Conservation (phyloP, 139 green algal species). For the Tetradesmus lagerheimii region DNA sequence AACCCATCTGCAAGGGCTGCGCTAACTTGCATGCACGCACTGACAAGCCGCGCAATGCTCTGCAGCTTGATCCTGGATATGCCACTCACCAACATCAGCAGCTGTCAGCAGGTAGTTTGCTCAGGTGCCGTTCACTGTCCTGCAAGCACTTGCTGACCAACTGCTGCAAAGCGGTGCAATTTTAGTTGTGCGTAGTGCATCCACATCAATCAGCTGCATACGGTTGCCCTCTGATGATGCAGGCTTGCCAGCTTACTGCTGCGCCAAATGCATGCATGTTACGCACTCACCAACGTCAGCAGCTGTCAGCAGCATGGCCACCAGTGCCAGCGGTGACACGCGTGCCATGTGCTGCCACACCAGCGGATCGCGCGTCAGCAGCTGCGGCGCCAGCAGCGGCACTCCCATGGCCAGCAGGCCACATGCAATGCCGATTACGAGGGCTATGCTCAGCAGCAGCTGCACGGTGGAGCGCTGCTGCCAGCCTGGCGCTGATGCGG, state of each 20-base stretch:
- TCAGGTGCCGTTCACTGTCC: no score
- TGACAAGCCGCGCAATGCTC: no score
- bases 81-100: slow-evolving; percentile 62
- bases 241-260: no score
- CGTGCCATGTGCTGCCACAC: slow-evolving; percentile 70
- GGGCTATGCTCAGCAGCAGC: slow-evolving; percentile 56
- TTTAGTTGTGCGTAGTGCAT: no score
- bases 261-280: no score
- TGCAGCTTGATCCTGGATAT: no score
- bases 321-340: slow-evolving; percentile 45
- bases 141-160: no score
- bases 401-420: slow-evolving; percentile 47
- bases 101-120: slow-evolving; percentile 61
- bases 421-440: slow-evolving; percentile 49
- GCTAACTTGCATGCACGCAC: no score
- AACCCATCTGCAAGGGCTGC: no score
- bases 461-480: slow-evolving; percentile 34
- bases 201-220: no score
- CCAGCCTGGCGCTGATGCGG: slow-evolving; percentile 38
- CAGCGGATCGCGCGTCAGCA: slow-evolving; percentile 63
- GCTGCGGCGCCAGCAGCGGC: slow-evolving; percentile 50
- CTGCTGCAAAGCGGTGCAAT: no score
- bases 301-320: slow-evolving; percentile 70
- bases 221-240: no score
- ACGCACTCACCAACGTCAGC: slow-evolving; percentile 66